phyloP scores from a whole-genome alignment of 345 rosid species.

The Pistacia atlantica region DNA sequence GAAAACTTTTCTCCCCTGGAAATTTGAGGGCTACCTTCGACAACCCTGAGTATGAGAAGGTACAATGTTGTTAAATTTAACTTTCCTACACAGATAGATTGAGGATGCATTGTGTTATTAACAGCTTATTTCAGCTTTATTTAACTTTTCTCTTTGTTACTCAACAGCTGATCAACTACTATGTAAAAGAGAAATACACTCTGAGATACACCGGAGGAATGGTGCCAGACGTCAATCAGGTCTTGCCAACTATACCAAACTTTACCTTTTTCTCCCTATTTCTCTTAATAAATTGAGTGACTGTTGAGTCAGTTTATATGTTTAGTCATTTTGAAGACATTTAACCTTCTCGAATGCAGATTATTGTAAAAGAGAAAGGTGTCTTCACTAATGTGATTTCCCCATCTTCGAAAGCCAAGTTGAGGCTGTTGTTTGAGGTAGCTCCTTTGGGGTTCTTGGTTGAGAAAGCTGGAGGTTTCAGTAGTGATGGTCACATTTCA shows the following conservation, averaged over 20 bases:
- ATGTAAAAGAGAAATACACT: constrained; percentile 90
- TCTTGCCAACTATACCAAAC: constrained; percentile 5
- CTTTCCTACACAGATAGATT: neutral
- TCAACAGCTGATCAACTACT: constrained; percentile 78
- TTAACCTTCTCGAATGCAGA: constrained; percentile 35
- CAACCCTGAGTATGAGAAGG: constrained; percentile 83
- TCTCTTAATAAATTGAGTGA: neutral
- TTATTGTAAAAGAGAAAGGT: constrained; percentile 96
- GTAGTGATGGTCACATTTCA: constrained; percentile 78
- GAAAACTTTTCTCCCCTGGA: constrained; percentile 96
- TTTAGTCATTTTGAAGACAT: neutral
- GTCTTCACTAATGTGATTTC: constrained; percentile 89
- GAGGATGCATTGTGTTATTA: constrained; percentile 5
- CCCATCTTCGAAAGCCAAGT: constrained; percentile 87
- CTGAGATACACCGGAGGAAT: constrained; percentile 99
- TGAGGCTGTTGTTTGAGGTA: constrained; percentile 90
- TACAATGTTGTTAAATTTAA: constrained; percentile 5
- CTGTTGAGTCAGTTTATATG: neutral
- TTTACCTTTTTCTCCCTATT: neutral
- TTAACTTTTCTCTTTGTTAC: neutral
- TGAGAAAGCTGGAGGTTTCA: constrained; percentile 90
- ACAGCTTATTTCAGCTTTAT: neutral
- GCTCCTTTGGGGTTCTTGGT: constrained; percentile 81
- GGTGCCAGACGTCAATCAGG: constrained; percentile 99
- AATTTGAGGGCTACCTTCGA: constrained; percentile 94